Percentiles rank a stretch among this genome's conserved stretches.
Evolutionary conservation across 2,329 filamentous ascomycete species (phyloP).

Genomic region (Ceratocystis lukuohia): DNA sequence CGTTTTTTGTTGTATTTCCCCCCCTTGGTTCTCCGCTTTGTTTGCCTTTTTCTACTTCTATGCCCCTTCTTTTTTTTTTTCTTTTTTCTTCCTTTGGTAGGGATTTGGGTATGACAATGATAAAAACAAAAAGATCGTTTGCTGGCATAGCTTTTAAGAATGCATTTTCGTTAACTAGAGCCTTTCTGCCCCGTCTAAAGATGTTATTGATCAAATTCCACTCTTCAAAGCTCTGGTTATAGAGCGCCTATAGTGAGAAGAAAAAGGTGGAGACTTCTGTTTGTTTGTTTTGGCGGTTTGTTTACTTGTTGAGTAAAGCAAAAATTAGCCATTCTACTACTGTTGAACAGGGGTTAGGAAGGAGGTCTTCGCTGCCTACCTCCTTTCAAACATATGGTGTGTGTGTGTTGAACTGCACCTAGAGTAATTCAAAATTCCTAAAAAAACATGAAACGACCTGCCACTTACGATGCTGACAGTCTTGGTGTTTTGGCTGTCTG

Average conservation of each 20-base stretch:
- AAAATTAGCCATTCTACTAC: no score
- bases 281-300: neutral
- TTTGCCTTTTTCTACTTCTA: neutral
- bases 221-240: no score
- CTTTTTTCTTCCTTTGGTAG: neutral
- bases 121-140: slow-evolving; percentile 8
- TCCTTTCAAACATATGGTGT: no score
- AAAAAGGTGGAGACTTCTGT: neutral
- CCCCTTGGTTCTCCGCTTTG: neutral
- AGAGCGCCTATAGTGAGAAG: neutral
- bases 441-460: neutral
- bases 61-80: neutral
- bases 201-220: neutral
- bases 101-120: slow-evolving; percentile 12
- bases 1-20: neutral
- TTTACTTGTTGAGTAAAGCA: neutral
- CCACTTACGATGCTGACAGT: neutral
- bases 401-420: no score
- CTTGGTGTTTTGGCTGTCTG: slow-evolving; percentile 1
- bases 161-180: neutral
- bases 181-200: neutral
- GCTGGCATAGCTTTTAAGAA: neutral
- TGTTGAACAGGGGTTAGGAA: no score
- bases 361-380: no score
- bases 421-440: no score